A percentile compares a stretch with the other conserved stretches of the same genome.
Evolutionary conservation across 805 yeast genomes (phyloP).

Genomic region (Debaryomyces castellii): DNA sequence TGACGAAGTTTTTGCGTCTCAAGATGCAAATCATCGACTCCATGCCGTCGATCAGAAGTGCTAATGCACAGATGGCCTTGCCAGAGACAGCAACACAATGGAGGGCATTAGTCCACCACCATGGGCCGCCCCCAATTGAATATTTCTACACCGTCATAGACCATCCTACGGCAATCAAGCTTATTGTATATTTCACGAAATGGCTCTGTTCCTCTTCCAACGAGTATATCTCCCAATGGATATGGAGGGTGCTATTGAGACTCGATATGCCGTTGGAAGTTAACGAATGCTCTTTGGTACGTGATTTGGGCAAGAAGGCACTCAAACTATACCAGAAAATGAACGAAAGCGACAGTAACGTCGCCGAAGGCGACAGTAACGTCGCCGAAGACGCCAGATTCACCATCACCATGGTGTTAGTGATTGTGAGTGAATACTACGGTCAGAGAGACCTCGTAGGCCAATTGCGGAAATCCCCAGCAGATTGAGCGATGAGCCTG

Average conservation of each 20-base stretch:
- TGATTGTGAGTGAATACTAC: conserved; percentile 31
- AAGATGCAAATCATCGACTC: neutral
- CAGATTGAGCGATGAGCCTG: no score
- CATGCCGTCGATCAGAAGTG: neutral
- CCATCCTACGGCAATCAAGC: conserved; percentile 32
- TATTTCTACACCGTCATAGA: conserved; percentile 21
- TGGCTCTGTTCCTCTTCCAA: conserved; percentile 36
- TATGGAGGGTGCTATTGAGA: conserved; percentile 32
- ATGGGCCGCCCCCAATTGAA: conserved; percentile 26
- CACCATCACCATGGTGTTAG: conserved; percentile 31
- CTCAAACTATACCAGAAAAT: conserved; percentile 19
- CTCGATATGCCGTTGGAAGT: conserved; percentile 35
- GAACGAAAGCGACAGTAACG: conserved; percentile 2
- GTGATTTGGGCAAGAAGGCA: conserved; percentile 41
- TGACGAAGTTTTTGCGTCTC: neutral
- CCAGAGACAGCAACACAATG: conserved; percentile 30
- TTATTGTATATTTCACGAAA: conserved; percentile 32
- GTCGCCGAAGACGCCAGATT: conserved; percentile 14
- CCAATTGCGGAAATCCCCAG: neutral
- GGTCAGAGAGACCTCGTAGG: conserved; percentile 32
- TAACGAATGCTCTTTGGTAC: conserved; percentile 30
- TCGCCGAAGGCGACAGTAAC: conserved; percentile 10
- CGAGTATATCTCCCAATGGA: conserved; percentile 32
- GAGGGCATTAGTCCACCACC: conserved; percentile 28
- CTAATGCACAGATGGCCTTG: neutral